A percentile compares a stretch with the other conserved stretches of the same genome.
Evolutionary conservation across 2,329 filamentous ascomycete genomes (phyloP).

Genomic region (Paramyrothecium roridum): DNA sequence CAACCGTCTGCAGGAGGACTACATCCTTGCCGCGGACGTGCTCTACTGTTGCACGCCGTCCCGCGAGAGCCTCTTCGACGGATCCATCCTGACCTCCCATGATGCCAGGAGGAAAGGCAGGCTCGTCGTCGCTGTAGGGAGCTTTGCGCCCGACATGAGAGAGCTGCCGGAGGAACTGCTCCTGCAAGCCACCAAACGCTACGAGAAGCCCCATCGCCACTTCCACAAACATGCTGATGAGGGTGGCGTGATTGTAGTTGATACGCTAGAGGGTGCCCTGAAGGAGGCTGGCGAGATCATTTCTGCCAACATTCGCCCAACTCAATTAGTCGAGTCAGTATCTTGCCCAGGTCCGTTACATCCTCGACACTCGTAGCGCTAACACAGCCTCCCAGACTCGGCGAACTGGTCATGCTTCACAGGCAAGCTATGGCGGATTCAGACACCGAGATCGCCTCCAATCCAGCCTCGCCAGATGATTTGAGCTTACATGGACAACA

Average conservation of each 20-base stretch:
- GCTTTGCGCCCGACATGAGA: constrained; percentile 69
- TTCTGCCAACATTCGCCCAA: constrained; percentile 67
- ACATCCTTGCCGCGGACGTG: constrained; percentile 70
- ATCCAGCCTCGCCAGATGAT: constrained; percentile 24
- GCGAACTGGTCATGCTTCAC: constrained; percentile 69
- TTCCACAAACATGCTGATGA: constrained; percentile 65
- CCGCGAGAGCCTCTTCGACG: constrained; percentile 71
- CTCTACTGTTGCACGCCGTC: constrained; percentile 89
- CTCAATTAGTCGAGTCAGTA: constrained; percentile 74
- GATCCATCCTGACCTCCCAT: constrained; percentile 65
- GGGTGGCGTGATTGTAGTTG: constrained; percentile 66
- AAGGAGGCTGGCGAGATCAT: constrained; percentile 86
- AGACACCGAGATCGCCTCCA: constrained; percentile 25
- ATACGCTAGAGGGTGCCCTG: constrained; percentile 75
- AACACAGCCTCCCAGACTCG: constrained; percentile 48
- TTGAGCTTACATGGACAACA: constrained; percentile 31
- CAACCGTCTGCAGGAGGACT: constrained; percentile 63
- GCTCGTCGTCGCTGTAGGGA: constrained; percentile 70
- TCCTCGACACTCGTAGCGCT: constrained; percentile 9
- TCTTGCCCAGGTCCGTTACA: background rate
- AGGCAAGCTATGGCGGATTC: constrained; percentile 38
- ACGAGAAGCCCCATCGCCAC: constrained; percentile 47
- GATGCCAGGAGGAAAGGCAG: constrained; percentile 69
- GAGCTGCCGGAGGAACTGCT: constrained; percentile 80
- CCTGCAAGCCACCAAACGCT: constrained; percentile 52